Evolutionary conservation across 2,329 filamentous ascomycete species (phyloP).

Genomic region (Biscogniauxia mediterranea): DNA sequence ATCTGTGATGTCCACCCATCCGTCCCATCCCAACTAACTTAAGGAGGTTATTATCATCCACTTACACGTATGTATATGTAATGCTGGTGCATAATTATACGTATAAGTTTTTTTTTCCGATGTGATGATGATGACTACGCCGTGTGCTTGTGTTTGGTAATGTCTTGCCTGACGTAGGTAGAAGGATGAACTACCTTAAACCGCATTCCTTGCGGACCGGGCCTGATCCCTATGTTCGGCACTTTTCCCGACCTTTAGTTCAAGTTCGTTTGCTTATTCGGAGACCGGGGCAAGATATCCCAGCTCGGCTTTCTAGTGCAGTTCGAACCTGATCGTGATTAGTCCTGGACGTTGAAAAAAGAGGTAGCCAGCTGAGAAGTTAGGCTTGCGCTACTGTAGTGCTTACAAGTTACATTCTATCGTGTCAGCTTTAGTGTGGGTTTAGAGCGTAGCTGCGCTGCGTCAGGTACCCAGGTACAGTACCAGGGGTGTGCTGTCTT

Average conservation of each 20-base stretch:
- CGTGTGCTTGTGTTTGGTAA: no score
- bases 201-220: not conserved
- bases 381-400: not conserved
- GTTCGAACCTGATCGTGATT: no score
- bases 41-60: no score
- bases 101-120: not conserved
- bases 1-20: no score
- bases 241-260: not conserved
- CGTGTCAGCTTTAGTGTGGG: not conserved
- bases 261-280: not conserved
- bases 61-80: not conserved
- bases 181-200: not conserved
- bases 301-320: no score
- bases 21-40: no score
- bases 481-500: not conserved
- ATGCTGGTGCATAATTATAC: not conserved
- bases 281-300: not conserved
- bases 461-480: not conserved
- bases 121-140: not conserved
- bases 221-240: not conserved
- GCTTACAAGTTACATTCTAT: not conserved
- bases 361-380: not conserved
- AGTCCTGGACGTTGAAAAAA: not conserved
- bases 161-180: not conserved
- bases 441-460: not conserved